Evolutionary conservation across 768 basidiomycete species (phyloP).

Genomic region (Udeniomyces megalosporus): DNA sequence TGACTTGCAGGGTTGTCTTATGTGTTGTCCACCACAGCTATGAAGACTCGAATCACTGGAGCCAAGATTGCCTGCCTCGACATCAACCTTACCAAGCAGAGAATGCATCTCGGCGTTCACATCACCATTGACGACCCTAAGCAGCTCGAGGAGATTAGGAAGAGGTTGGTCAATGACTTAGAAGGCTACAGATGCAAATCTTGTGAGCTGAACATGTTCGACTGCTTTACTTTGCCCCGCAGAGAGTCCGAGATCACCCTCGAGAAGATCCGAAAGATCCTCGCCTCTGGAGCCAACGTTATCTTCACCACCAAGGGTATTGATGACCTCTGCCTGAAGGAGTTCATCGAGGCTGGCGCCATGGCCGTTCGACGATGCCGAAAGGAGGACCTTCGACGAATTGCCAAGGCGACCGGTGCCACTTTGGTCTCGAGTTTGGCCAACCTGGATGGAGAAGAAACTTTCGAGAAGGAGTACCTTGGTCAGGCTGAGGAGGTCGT

Average conservation of each 20-base stretch:
- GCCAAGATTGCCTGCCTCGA: conserved; percentile 98
- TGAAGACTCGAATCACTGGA: conserved; percentile 83
- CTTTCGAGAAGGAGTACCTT: conserved; percentile 77
- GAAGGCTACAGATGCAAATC: too few relatives aligned
- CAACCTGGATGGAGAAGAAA: conserved; percentile 94
- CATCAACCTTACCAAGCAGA: conserved; percentile 87
- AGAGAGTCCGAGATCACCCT: conserved; percentile 93
- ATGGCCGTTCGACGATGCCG: conserved; percentile 96
- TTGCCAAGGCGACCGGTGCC: conserved; percentile 92
- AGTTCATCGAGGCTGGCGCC: conserved; percentile 96
- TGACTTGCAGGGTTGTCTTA: too few relatives aligned
- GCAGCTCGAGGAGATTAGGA: conserved; percentile 89
- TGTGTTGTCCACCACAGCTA: conserved; percentile 47
- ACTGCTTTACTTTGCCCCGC: neutral
- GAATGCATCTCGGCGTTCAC: conserved; percentile 96
- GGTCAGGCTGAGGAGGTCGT: conserved; percentile 91
- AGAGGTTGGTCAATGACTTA: conserved; percentile 60
- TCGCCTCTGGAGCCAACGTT: conserved; percentile 90
- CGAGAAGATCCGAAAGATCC: conserved; percentile 87
- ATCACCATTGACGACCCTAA: conserved; percentile 93
- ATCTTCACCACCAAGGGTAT: conserved; percentile 96
- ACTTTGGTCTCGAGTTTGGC: conserved; percentile 81
- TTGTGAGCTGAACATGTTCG: too few relatives aligned
- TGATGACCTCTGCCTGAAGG: conserved; percentile 92
- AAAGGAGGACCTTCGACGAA: conserved; percentile 92